Evolutionary conservation across 2,329 filamentous ascomycete species (phyloP), one percentile per base, ranked within the genome.

Genomic region (Monilinia laxa): DNA sequence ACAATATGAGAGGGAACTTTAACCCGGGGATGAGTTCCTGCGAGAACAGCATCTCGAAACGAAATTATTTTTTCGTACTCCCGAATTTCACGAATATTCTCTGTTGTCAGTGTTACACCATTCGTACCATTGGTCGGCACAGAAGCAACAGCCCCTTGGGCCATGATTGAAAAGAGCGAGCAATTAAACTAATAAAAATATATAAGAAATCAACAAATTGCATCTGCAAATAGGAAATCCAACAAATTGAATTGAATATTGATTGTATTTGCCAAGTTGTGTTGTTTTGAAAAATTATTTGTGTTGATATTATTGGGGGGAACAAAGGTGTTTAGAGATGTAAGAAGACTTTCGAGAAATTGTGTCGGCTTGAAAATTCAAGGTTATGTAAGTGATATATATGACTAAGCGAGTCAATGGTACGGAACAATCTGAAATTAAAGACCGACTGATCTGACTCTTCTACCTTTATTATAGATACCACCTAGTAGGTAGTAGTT

Each of bases 41-140:
- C 86, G 76, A 95, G 82, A 73, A 98, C 85, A 72, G 88, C 84
- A 81, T 97, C 90, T 78, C 88, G 89, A 78, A 98, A 88, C 72
- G 83, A 86, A 75, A 96, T 78, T 74, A 98, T 90, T 80, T 89
- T 92, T 76, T 90, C 85, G 81, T 92, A 95, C 79, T 93, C 87
- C 73, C 82, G 78, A 60, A 89, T 79, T 75, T 89, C 86, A 74
- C 83, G 80, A 67, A 82, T 76, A 71, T 86, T 83, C 68, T 83
- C 81, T 69, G 82, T 76, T 65, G 80, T 76, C 72, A 79, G 71
- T 71, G 73, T 70, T 72, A 68, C 66, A 67, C 72, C 74, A 72
- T 75, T 74, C 28, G 70, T 56, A 67, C 71, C 74, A 71, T 74
- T 74, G 20, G 69, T 53, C 25, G 68, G 68, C 68, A 69, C 73